phyloP scores from a whole-genome alignment of 2,329 filamentous ascomycete genomes.

The Lasiodiplodia sp. region DNA sequence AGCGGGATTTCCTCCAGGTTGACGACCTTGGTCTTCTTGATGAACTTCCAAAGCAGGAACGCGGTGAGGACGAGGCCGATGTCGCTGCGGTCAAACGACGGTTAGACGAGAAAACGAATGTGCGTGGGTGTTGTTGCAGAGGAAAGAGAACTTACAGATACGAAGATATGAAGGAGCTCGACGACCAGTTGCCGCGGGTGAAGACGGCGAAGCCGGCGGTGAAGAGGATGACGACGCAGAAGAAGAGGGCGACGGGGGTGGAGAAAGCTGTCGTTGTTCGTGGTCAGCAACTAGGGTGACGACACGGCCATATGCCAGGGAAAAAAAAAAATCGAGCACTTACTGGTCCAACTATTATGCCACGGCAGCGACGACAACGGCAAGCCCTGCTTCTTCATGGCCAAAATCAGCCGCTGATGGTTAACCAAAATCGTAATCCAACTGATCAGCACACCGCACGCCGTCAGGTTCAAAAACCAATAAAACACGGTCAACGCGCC shows the following conservation, averaged over 20 bases:
- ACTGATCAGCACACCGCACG: constrained; percentile 65
- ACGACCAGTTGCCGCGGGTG: constrained; percentile 38
- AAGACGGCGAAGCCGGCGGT: constrained; percentile 40
- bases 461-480: constrained; percentile 69
- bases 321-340: constrained; percentile 41
- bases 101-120: not conserved
- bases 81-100: not conserved
- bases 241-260: constrained; percentile 41
- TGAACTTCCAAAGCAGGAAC: constrained; percentile 20
- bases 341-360: constrained; percentile 56
- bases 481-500: constrained; percentile 70
- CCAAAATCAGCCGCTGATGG: constrained; percentile 57
- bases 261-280: constrained; percentile 54
- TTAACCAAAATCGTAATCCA: constrained; percentile 59
- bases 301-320: no score
- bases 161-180: constrained; percentile 43
- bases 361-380: constrained; percentile 50
- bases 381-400: constrained; percentile 55
- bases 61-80: constrained; percentile 21
- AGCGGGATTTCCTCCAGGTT: constrained; percentile 37
- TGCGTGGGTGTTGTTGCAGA: no score
- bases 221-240: constrained; percentile 40
- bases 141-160: constrained; percentile 35
- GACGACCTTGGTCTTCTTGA: constrained; percentile 28
- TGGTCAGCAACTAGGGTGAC: constrained; percentile 60